Conservation (phyloP, 2,329 filamentous ascomycete species). For the Pestalotiopsis sp. region DNA sequence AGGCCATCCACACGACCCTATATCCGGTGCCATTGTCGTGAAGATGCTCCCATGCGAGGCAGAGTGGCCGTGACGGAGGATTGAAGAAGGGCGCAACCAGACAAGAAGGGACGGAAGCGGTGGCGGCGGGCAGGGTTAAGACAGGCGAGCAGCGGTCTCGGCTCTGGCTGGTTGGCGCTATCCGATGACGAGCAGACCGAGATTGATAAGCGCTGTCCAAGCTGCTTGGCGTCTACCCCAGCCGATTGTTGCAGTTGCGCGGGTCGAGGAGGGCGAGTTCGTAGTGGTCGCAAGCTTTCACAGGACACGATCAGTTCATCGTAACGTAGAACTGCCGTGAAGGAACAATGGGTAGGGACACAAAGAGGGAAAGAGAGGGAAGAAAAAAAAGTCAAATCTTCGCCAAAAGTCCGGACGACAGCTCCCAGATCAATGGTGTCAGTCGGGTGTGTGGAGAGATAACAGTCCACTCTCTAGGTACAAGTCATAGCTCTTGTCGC, state of each 20-base stretch:
- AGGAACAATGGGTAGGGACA: neutral
- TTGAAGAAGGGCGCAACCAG: neutral
- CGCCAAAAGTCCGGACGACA: neutral
- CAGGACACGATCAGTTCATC: neutral
- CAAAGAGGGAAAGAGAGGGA: neutral
- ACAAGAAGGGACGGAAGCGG: neutral
- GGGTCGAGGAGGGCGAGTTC: neutral
- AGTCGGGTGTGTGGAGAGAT: constrained; percentile 2
- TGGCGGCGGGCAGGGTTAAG: neutral
- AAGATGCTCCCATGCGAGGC: neutral
- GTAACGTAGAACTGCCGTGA: neutral
- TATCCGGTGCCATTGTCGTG: constrained; percentile 32
- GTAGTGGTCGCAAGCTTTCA: neutral
- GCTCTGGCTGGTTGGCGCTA: neutral
- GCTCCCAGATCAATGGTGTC: neutral
- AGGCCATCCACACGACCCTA: constrained; percentile 58
- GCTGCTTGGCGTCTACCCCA: neutral
- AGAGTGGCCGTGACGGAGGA: neutral
- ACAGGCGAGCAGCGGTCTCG: neutral
- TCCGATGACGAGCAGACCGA: neutral
- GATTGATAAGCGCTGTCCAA: constrained; percentile 1
- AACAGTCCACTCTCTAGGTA: neutral
- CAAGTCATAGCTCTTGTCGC: neutral
- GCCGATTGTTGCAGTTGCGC: neutral
- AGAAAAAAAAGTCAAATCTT: neutral